These are phyloP conservation scores for Heliamphora pulchella DNA, from an alignment of 179 eudicot species.

Conservation along the genomic window DNA sequence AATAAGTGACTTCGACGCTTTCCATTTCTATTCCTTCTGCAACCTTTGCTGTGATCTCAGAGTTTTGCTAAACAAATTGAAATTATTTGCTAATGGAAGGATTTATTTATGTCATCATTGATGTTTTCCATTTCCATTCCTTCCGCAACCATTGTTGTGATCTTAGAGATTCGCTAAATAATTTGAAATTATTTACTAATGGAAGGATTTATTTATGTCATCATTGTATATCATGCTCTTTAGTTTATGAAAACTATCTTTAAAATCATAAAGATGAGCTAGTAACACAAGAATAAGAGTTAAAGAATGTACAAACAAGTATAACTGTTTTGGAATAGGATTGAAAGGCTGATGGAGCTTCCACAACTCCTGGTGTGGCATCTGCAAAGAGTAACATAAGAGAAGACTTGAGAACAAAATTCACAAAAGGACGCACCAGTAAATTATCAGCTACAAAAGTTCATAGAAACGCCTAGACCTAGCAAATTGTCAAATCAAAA, in stretches of 20 bases:
- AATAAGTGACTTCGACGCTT: no score
- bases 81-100: neutral
- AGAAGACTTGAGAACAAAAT: neutral
- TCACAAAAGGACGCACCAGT: slow-evolving; percentile 1
- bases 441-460: slow-evolving; percentile 4
- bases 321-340: slow-evolving; percentile 62
- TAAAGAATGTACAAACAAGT: slow-evolving; percentile 67
- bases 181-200: neutral
- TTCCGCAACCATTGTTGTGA: no score
- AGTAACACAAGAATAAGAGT: slow-evolving; percentile 18
- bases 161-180: neutral
- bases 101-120: neutral
- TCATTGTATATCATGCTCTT: neutral
- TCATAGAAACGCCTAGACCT: neutral
- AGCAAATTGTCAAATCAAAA: slow-evolving; percentile 4
- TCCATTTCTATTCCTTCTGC: no score
- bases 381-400: slow-evolving; percentile 34
- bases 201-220: neutral
- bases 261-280: neutral
- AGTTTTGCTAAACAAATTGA: neutral
- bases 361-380: slow-evolving; percentile 31
- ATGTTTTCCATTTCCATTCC: no score
- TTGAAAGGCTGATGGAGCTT: slow-evolving; percentile 36
- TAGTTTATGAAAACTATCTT: neutral
- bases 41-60: neutral